Conservation (phyloP, 2,329 filamentous ascomycete species). For the Myriosclerotinia scirpicola region DNA sequence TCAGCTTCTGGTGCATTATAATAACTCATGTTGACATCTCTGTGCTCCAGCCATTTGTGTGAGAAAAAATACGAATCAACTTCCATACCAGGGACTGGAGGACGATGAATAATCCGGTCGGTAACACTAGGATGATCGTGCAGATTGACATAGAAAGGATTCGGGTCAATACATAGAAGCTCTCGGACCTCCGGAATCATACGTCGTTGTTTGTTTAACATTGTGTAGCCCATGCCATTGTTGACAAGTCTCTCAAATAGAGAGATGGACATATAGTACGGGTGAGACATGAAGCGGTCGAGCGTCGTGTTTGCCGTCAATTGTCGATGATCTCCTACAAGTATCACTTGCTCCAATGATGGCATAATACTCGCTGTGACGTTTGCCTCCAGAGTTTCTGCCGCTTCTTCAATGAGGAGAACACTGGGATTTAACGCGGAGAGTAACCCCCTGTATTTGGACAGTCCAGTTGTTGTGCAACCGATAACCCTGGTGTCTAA, state of each 20-base stretch:
- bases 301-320: constrained; percentile 61
- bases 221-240: constrained; percentile 55
- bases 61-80: constrained; percentile 61
- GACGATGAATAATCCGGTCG: constrained; percentile 50
- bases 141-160: constrained; percentile 60
- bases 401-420: constrained; percentile 69
- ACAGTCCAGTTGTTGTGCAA: constrained; percentile 65
- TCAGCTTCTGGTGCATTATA: constrained; percentile 70
- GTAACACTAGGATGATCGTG: constrained; percentile 58
- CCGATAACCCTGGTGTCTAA: constrained; percentile 46
- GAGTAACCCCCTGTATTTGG: constrained; percentile 65
- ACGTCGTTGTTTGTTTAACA: constrained; percentile 59
- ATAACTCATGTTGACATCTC: constrained; percentile 63
- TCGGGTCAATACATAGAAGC: constrained; percentile 46
- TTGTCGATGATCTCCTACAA: constrained; percentile 70
- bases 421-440: constrained; percentile 59
- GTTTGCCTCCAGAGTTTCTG: constrained; percentile 56
- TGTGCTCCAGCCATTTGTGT: constrained; percentile 64
- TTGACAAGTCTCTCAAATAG: constrained; percentile 67
- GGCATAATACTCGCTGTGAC: constrained; percentile 60
- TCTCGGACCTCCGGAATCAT: constrained; percentile 70
- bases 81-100: constrained; percentile 62
- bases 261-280: constrained; percentile 62
- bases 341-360: constrained; percentile 62
- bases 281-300: constrained; percentile 52